Conservation (phyloP, 345 rosid genomes). For the Citrus medica region DNA sequence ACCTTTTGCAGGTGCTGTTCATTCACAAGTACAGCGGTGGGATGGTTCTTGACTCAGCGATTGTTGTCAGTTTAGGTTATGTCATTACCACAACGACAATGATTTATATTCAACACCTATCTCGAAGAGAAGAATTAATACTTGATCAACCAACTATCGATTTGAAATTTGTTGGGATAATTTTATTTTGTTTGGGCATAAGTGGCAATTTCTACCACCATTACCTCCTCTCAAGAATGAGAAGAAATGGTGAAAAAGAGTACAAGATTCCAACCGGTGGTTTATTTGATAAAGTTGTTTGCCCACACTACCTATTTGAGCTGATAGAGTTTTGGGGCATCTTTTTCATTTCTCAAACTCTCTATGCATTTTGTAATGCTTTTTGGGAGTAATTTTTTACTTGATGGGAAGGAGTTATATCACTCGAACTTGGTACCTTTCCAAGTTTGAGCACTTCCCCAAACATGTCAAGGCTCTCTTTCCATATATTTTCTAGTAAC, state of each 20-base stretch:
- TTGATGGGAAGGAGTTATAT: slow-evolving; percentile 60
- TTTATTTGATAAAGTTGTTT: slow-evolving; percentile 47
- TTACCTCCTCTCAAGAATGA: slow-evolving; percentile 51
- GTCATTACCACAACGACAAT: slow-evolving; percentile 28
- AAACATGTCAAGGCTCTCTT: slow-evolving; percentile 44
- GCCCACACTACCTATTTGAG: slow-evolving; percentile 85
- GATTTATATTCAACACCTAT: slow-evolving; percentile 42
- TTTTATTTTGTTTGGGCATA: slow-evolving; percentile 52
- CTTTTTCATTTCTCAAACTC: slow-evolving; percentile 55
- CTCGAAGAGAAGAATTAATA: slow-evolving; percentile 18
- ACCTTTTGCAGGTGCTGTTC: slow-evolving; percentile 37
- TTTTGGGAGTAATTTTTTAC: slow-evolving; percentile 37
- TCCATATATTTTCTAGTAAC: slow-evolving; percentile 49
- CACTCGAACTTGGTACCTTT: slow-evolving; percentile 67
- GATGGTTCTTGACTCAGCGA: slow-evolving; percentile 29
- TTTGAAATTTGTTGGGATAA: slow-evolving; percentile 36
- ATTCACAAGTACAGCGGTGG: slow-evolving; percentile 65
- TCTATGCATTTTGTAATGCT: slow-evolving; percentile 15
- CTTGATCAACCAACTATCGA: slow-evolving; percentile 38
- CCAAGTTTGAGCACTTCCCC: slow-evolving; percentile 69
- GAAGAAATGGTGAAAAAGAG: slow-evolving; percentile 38
- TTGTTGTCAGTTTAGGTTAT: slow-evolving; percentile 37
- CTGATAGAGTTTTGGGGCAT: slow-evolving; percentile 53
- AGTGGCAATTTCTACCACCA: slow-evolving; percentile 83
- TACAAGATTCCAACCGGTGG: slow-evolving; percentile 73